These are phyloP conservation scores for Jaltomata sinuosa DNA, from an alignment of 257 asterid genomes.

Conservation along the genomic window DNA sequence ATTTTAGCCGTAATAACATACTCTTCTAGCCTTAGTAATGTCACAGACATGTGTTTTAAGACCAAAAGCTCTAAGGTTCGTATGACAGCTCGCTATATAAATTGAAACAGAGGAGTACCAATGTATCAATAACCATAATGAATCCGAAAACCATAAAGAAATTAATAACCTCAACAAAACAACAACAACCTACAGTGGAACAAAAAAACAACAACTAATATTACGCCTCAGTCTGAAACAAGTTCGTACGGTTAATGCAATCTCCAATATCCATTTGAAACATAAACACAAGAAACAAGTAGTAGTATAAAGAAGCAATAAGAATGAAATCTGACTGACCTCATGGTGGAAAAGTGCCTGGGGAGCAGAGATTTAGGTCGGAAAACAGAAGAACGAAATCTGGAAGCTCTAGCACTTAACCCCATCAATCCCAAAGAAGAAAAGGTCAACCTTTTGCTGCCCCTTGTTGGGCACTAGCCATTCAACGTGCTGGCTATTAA, in stretches of 20 bases:
- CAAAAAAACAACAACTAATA: not conserved
- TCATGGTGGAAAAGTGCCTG: slow-evolving; percentile 31
- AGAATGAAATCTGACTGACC: slow-evolving; percentile 35
- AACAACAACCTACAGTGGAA: not conserved
- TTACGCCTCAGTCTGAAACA: not conserved
- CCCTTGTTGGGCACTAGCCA: not conserved
- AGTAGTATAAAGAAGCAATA: not conserved
- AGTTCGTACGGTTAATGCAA: not conserved
- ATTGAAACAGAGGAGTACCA: not conserved
- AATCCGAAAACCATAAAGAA: not conserved
- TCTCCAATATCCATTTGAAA: not conserved
- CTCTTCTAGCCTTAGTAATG: not conserved
- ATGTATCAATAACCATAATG: not conserved
- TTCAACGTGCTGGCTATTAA: not conserved
- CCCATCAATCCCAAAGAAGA: slow-evolving; percentile 22
- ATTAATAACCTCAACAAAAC: not conserved
- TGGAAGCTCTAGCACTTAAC: slow-evolving; percentile 19
- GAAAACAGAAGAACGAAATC: slow-evolving; percentile 17
- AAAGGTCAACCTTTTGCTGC: not conserved
- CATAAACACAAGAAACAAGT: not conserved
- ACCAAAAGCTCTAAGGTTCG: not conserved
- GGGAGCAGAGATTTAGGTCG: slow-evolving; percentile 34
- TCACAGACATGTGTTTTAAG: not conserved
- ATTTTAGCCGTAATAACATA: not conserved
- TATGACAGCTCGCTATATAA: not conserved